Percentiles rank a stretch among this genome's conserved stretches.
phyloP scores from a whole-genome alignment of 352 stramenopile species.

The Globisporangium abappressorium region DNA sequence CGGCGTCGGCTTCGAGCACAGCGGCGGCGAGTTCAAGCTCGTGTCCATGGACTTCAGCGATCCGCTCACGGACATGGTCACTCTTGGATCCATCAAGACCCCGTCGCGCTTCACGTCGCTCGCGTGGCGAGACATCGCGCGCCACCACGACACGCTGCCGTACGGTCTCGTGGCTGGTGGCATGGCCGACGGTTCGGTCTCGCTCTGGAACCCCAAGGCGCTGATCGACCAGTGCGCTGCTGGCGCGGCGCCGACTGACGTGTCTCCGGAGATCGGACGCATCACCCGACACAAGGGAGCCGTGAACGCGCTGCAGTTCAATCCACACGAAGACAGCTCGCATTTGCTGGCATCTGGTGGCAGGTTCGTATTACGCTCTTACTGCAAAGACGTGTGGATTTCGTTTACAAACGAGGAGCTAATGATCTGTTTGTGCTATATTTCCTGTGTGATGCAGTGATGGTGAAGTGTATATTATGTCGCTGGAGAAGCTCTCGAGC shows the following conservation, averaged over 20 bases:
- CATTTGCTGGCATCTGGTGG: constrained; percentile 93
- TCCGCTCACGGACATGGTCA: constrained; percentile 59
- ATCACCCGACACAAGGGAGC: constrained; percentile 85
- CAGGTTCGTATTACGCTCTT: constrained; percentile 22
- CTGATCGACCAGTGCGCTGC: constrained; percentile 61
- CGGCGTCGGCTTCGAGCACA: constrained; percentile 96
- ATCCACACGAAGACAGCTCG: constrained; percentile 90
- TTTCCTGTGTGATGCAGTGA: constrained; percentile 46
- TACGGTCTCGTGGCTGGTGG: constrained; percentile 95
- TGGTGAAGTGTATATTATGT: constrained; percentile 95
- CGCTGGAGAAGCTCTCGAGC: constrained; percentile 87
- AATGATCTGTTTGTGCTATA: background rate
- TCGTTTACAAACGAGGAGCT: background rate
- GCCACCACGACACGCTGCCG: constrained; percentile 68
- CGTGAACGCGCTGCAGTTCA: constrained; percentile 95
- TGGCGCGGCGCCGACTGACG: constrained; percentile 31
- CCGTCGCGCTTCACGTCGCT: constrained; percentile 92
- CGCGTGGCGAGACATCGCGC: constrained; percentile 88
- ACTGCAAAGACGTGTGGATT: background rate
- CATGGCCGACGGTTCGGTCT: constrained; percentile 96
- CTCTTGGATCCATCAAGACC: constrained; percentile 89
- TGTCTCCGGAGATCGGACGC: constrained; percentile 68
- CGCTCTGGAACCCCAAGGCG: constrained; percentile 94
- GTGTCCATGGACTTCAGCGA: constrained; percentile 92
- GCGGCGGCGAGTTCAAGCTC: constrained; percentile 95